A percentile compares a stretch with the other conserved stretches of the same genome.
Evolutionary conservation across 345 rosid species (phyloP).

Genomic region (Bretschneidera sinensis): DNA sequence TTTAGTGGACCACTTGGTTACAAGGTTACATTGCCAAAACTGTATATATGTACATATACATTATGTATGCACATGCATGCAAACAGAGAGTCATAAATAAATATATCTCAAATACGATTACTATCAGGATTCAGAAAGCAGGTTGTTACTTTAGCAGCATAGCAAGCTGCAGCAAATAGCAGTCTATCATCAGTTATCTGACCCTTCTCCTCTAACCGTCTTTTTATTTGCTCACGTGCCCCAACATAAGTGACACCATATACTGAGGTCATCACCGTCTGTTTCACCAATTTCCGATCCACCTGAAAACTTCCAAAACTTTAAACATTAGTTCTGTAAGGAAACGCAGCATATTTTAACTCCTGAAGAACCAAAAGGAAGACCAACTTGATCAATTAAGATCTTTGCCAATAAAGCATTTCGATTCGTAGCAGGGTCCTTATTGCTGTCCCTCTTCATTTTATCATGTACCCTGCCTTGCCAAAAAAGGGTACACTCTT

Average conservation of each 20-base stretch:
- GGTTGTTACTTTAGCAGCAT: conserved; percentile 78
- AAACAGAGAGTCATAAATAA: no score
- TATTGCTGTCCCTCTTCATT: conserved; percentile 71
- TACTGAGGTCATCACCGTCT: conserved; percentile 99
- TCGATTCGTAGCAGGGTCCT: conserved; percentile 69
- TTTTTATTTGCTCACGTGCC: conserved; percentile 95
- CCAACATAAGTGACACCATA: conserved; percentile 98
- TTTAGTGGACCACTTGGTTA: background rate
- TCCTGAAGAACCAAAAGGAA: conserved; percentile 8
- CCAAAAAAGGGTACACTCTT: conserved; percentile 5
- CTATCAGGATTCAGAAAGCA: background rate
- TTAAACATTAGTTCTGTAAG: conserved; percentile 4
- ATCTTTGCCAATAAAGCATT: conserved; percentile 74
- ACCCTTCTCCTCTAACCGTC: conserved; percentile 89
- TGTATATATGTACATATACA: no score
- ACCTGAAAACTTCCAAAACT: conserved; percentile 57
- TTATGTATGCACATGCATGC: background rate
- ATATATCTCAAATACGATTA: background rate
- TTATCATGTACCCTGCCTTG: conserved; percentile 76
- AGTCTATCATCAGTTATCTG: conserved; percentile 73
- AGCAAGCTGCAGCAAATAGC: conserved; percentile 77
- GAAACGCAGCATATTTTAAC: background rate
- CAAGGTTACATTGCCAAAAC: background rate
- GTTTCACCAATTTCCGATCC: conserved; percentile 89
- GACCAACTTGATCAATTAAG: conserved; percentile 70